Percentiles rank a stretch among this genome's conserved stretches.
Evolutionary conservation across 2,329 filamentous ascomycete species (phyloP).

Genomic region (Trichoderma sp.): DNA sequence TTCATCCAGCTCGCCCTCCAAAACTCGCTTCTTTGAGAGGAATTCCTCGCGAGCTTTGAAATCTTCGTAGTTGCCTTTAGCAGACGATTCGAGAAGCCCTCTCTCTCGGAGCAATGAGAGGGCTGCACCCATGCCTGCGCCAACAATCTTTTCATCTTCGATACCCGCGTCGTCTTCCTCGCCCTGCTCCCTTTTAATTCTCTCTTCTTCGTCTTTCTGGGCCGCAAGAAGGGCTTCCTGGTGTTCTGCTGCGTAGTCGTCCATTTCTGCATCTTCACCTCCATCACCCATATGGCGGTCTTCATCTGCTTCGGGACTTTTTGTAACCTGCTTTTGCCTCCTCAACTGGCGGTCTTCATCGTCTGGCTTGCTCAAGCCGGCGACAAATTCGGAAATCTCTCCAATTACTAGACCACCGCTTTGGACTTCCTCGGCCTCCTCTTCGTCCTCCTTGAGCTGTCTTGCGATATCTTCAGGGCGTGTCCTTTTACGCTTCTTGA

Average conservation of each 20-base stretch:
- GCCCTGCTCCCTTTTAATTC: constrained; percentile 20
- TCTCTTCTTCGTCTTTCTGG: constrained; percentile 35
- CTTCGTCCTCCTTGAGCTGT: constrained; percentile 65
- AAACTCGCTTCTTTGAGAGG: constrained; percentile 67
- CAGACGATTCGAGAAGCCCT: constrained; percentile 67
- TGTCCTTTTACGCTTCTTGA: constrained; percentile 88
- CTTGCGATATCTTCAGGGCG: constrained; percentile 84
- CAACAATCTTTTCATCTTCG: constrained; percentile 79
- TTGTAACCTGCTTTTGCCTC: constrained; percentile 36
- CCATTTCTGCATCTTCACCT: constrained; percentile 34
- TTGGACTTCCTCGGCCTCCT: constrained; percentile 35
- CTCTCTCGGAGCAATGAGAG: constrained; percentile 81
- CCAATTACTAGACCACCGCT: constrained; percentile 78
- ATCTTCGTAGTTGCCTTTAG: constrained; percentile 61
- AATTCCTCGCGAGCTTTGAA: constrained; percentile 74
- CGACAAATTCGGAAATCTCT: constrained; percentile 92
- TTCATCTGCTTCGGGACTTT: constrained; percentile 36
- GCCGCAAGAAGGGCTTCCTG: neutral
- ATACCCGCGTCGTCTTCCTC: constrained; percentile 62
- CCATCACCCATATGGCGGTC: constrained; percentile 46
- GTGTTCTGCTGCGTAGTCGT: constrained; percentile 35
- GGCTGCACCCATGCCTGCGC: constrained; percentile 75
- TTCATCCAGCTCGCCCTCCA: constrained; percentile 74
- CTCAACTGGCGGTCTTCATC: constrained; percentile 53
- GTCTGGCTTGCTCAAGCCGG: constrained; percentile 70